A percentile compares a stretch with the other conserved stretches of the same genome.
Evolutionary conservation across 1,284 basidiomycete genomes (phyloP).

Genomic region (Ustilago nuda): DNA sequence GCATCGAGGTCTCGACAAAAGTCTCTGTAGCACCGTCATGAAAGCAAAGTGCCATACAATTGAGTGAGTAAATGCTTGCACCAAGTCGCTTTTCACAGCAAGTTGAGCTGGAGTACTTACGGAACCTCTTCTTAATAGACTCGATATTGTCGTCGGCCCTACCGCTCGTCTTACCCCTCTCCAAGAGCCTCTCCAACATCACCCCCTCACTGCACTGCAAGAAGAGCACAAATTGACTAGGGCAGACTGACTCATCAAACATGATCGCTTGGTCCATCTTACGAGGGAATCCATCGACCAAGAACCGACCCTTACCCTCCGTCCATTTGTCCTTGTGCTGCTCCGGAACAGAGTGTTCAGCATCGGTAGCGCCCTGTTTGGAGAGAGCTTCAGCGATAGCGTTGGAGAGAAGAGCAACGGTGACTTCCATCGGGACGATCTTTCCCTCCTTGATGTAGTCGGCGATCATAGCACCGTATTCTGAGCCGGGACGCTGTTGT

Average conservation of each 20-base stretch:
- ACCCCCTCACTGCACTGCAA: constrained; percentile 89
- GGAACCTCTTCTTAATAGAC: constrained; percentile 95
- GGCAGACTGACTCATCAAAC: constrained; percentile 86
- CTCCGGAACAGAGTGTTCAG: constrained; percentile 36
- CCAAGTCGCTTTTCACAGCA: neutral
- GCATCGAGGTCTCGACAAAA: constrained; percentile 92
- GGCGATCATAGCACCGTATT: constrained; percentile 87
- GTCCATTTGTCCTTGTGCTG: constrained; percentile 74
- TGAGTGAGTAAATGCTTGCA: neutral
- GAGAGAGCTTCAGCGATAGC: constrained; percentile 82
- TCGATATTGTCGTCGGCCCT: constrained; percentile 95
- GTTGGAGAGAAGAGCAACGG: constrained; percentile 92
- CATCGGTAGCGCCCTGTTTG: constrained; percentile 29
- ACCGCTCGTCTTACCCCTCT: constrained; percentile 92
- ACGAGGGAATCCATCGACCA: constrained; percentile 97
- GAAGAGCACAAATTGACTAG: constrained; percentile 84
- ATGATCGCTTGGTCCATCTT: constrained; percentile 97
- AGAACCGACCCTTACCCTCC: constrained; percentile 83
- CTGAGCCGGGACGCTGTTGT: constrained; percentile 85
- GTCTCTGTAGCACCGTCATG: constrained; percentile 74
- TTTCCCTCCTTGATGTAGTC: constrained; percentile 90
- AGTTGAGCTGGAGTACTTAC: constrained; percentile 71
- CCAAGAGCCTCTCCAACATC: constrained; percentile 85
- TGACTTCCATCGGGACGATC: constrained; percentile 97
- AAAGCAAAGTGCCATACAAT: neutral